Evolutionary conservation across 2,329 filamentous ascomycete genomes (phyloP), one percentile per base, ranked within the genome.

Genomic region (Biscogniauxia mediterranea): DNA sequence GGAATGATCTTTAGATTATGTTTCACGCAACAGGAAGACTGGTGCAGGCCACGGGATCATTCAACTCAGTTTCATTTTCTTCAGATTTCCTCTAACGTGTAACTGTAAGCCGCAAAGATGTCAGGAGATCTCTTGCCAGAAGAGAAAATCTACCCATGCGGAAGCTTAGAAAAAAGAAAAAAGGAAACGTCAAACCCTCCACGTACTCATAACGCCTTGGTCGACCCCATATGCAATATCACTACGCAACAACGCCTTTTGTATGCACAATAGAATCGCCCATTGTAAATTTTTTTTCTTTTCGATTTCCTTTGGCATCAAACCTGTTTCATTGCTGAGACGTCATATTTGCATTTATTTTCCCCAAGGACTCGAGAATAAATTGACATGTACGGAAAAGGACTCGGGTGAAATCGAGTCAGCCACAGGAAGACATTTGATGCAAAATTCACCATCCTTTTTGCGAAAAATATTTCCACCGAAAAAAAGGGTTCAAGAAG

Each of bases 311-410:
- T 52, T 52, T 52, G 15, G 51, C 51, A 23, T 21, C 51, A 52
- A 52, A 23, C 51, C 19, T 23, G 23, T 6, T 54, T 25, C 17
- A 54, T 63, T 57, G 55, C 56, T 59, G 64, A 64, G 61, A 66
- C 61, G 64, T 61, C 60, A 63, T 64, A 62, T 69, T 68, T 69
- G 64, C 59, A 60, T 62, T 62, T 67, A 61, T 61, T 68, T 64
- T 63, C 64, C 58, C 59, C 62, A 65, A 59, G 64, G 67, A 66
- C 63, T 58, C 61, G 61, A 61, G 61, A 67, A 64, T 61, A 58
- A 71, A 69, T 63, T 63, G 63, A 66, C 61, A 68, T 68, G 65
- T 69, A 66, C 65, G 59, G 61, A 68, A 65, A 68, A 69, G 68
- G 62, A 57, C 65, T 65, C 55, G 61, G 64, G 63, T 56, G 64